phyloP scores from a whole-genome alignment of 306 rosid species.

The Gynostemma pentaphyllum region DNA sequence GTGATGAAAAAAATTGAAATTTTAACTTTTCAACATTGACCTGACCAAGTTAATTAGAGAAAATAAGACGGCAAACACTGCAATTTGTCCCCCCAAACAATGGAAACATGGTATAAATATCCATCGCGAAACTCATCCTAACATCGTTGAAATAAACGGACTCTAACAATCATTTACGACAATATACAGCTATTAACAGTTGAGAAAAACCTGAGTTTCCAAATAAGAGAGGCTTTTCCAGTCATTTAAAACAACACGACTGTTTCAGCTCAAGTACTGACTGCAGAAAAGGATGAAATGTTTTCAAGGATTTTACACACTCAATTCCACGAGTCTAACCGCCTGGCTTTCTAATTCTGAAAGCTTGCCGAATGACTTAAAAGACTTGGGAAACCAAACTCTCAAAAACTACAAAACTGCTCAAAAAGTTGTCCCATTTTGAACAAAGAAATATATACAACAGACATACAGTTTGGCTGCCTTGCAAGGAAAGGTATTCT shows the following conservation, averaged over 20 bases:
- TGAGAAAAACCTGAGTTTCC: neutral
- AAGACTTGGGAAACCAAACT: constrained; percentile 1
- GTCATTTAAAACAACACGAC: constrained; percentile 2
- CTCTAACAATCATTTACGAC: neutral
- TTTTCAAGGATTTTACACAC: constrained; percentile 7
- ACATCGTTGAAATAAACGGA: neutral
- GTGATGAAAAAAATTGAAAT: neutral
- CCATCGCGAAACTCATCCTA: neutral
- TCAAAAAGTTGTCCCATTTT: constrained; percentile 1
- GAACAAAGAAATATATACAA: constrained; percentile 3
- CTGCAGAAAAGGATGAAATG: constrained; percentile 6
- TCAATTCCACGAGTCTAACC: neutral
- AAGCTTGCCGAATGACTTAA: neutral
- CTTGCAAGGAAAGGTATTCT: neutral
- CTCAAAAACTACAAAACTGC: constrained; percentile 4
- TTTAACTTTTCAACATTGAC: neutral
- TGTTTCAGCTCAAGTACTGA: neutral
- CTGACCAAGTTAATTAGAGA: neutral
- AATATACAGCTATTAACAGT: neutral
- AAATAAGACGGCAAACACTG: neutral
- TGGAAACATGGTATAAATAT: neutral
- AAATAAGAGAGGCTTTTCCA: neutral
- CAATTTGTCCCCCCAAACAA: neutral
- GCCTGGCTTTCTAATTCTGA: neutral
- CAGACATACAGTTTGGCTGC: neutral